Evolutionary conservation across 768 basidiomycete species (phyloP).

Genomic region (Asterophora parasitica): DNA sequence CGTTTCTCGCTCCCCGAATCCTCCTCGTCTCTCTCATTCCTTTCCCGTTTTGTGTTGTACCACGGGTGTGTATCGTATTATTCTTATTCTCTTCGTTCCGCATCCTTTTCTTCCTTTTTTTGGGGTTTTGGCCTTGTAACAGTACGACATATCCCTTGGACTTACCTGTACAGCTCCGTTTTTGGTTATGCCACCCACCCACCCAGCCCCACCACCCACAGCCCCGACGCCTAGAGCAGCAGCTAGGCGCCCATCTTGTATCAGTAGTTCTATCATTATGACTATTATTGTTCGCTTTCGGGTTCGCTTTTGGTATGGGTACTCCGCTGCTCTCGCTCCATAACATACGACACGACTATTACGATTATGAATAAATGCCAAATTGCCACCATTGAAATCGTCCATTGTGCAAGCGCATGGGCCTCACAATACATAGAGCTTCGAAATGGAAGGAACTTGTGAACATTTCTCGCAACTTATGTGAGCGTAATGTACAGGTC

Average conservation of each 20-base stretch:
- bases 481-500: slow-evolving; percentile 3
- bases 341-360: neutral
- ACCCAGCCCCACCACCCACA: too few relatives aligned
- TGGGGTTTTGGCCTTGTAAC: slow-evolving; percentile 5
- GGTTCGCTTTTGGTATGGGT: too few relatives aligned
- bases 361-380: neutral
- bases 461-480: neutral
- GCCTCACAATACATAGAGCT: too few relatives aligned
- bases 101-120: neutral
- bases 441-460: neutral
- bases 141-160: slow-evolving; percentile 10
- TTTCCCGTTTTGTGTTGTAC: too few relatives aligned
- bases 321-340: too few relatives aligned
- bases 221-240: too few relatives aligned
- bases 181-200: neutral
- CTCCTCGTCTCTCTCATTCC: too few relatives aligned
- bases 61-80: too few relatives aligned
- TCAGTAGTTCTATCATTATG: slow-evolving; percentile 10
- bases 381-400: too few relatives aligned
- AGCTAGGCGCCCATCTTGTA: slow-evolving; percentile 5
- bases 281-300: slow-evolving; percentile 6
- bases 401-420: too few relatives aligned
- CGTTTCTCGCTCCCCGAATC: neutral
- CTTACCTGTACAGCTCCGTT: slow-evolving; percentile 13
- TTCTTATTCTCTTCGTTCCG: too few relatives aligned